Percentiles rank a stretch among this genome's conserved stretches.
phyloP scores from a whole-genome alignment of 192 early-diverging fungal genomes.

The Chytriomyces confervae region DNA sequence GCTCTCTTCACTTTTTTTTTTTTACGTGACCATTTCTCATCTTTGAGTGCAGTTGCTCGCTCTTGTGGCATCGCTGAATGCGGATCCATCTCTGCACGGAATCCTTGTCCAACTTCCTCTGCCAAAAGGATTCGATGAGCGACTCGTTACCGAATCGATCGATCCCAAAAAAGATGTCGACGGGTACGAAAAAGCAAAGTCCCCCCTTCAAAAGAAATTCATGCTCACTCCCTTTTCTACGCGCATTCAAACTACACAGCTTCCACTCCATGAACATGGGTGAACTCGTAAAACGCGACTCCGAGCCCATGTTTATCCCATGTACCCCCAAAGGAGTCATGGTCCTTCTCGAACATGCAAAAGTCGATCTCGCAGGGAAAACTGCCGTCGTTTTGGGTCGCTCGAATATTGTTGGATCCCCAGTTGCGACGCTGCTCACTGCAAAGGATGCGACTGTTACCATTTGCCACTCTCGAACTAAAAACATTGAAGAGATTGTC shows the following conservation, averaged over 20 bases:
- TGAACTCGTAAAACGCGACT: constrained; percentile 79
- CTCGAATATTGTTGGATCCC: constrained; percentile 94
- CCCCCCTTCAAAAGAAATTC: too few relatives aligned
- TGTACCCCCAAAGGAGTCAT: constrained; percentile 98
- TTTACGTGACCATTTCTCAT: too few relatives aligned
- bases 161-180: constrained; percentile 94
- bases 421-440: constrained; percentile 83
- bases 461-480: constrained; percentile 88
- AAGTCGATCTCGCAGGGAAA: constrained; percentile 78
- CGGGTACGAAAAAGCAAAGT: constrained; percentile 61
- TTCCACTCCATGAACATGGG: constrained; percentile 97
- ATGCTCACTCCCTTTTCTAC: too few relatives aligned
- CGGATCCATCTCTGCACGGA: constrained; percentile 85
- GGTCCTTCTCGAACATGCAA: constrained; percentile 71
- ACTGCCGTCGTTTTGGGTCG: constrained; percentile 94
- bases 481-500: constrained; percentile 77
- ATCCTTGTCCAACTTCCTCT: constrained; percentile 96
- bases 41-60: constrained; percentile 61
- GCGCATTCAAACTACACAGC: constrained; percentile 39
- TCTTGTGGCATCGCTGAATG: constrained; percentile 75
- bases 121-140: constrained; percentile 83
- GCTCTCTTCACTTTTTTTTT: neutral
- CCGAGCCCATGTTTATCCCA: constrained; percentile 83
- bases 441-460: constrained; percentile 89
- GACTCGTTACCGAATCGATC: constrained; percentile 83